These are phyloP conservation scores for Prototheca stagnorum DNA, from an alignment of 163 green algal genomes.

Conservation along the genomic window DNA sequence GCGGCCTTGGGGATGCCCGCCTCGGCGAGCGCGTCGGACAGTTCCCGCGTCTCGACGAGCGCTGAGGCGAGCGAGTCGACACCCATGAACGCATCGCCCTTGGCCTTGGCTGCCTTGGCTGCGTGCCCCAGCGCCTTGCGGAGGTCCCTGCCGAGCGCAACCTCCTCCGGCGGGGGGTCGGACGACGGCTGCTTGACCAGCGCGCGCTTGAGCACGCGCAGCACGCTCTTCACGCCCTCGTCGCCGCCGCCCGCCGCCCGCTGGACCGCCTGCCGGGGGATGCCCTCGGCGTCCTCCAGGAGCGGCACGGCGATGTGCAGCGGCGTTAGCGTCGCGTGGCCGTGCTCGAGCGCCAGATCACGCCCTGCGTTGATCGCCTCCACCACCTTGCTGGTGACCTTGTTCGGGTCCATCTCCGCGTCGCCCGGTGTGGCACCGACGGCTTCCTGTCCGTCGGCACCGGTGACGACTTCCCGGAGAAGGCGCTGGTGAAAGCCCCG, in stretches of 20 bases:
- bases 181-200: slow-evolving; percentile 48
- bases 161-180: slow-evolving; percentile 37
- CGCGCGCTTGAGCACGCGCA: slow-evolving; percentile 36
- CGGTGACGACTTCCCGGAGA: too few relatives aligned
- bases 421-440: too few relatives aligned
- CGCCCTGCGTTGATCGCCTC: slow-evolving; percentile 24
- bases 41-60: slow-evolving; percentile 28
- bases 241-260: slow-evolving; percentile 24
- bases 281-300: slow-evolving; percentile 49
- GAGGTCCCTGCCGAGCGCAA: slow-evolving; percentile 21
- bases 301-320: slow-evolving; percentile 40
- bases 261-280: slow-evolving; percentile 20
- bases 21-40: slow-evolving; percentile 28
- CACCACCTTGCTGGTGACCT: slow-evolving; percentile 19
- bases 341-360: slow-evolving; percentile 50
- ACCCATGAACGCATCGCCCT: slow-evolving; percentile 49
- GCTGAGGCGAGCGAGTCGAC: slow-evolving; percentile 50
- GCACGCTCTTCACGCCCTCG: slow-evolving; percentile 24
- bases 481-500: too few relatives aligned
- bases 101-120: slow-evolving; percentile 46
- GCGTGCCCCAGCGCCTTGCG: slow-evolving; percentile 22
- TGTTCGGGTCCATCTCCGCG: slow-evolving; percentile 16
- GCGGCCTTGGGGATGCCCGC: slow-evolving; percentile 36
- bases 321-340: slow-evolving; percentile 1
- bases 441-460: too few relatives aligned